Evolutionary conservation across 2,329 filamentous ascomycete genomes (phyloP).

Genomic region (Zymoseptoria pseudotritici): DNA sequence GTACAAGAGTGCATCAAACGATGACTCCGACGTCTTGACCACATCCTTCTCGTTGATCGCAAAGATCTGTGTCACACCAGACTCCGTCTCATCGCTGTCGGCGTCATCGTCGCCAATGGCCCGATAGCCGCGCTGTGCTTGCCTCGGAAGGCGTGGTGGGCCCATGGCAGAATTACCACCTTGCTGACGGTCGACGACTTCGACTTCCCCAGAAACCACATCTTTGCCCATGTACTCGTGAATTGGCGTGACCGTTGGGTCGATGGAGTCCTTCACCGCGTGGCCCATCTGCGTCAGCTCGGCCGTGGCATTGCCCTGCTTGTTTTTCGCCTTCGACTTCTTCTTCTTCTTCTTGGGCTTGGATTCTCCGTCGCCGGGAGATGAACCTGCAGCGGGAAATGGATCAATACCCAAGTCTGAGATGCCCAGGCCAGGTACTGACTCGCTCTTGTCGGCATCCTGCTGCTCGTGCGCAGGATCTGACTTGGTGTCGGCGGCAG

Average conservation of each 20-base stretch:
- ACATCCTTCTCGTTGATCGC: background rate
- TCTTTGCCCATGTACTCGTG: slow-evolving; percentile 4
- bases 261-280: background rate
- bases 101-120: too few species aligned
- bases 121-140: background rate
- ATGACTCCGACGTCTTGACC: background rate
- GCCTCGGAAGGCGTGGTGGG: background rate
- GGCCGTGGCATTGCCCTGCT: slow-evolving; percentile 7
- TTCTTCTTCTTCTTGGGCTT: slow-evolving; percentile 17
- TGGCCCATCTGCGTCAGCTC: background rate
- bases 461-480: background rate
- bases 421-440: slow-evolving; percentile 11
- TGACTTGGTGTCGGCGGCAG: background rate
- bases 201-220: background rate
- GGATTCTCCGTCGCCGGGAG: background rate
- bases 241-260: background rate
- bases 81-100: background rate
- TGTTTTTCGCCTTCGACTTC: slow-evolving; percentile 14
- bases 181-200: too few species aligned
- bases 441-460: background rate
- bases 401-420: background rate
- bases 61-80: background rate
- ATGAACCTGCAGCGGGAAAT: background rate
- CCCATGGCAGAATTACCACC: background rate
- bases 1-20: background rate